Conservation (phyloP, 257 asterid genomes). For the Fraxinus pennsylvanica region DNA sequence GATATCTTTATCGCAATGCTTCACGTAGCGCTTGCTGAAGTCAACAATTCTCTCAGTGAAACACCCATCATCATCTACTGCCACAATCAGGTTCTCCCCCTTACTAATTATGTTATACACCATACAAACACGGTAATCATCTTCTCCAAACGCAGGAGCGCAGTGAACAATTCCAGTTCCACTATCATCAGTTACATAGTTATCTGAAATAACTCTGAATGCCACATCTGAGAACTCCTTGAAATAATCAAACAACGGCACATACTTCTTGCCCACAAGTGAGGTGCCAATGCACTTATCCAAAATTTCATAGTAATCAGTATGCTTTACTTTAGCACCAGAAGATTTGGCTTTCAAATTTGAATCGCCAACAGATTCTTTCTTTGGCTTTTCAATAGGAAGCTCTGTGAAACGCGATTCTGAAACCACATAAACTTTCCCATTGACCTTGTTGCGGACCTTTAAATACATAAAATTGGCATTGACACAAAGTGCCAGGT, state of each 20-base stretch:
- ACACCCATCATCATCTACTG: constrained; percentile 96
- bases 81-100: constrained; percentile 86
- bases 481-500: constrained; percentile 95
- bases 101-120: constrained; percentile 66
- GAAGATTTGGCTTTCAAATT: constrained; percentile 66
- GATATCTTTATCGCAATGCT: constrained; percentile 90
- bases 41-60: constrained; percentile 84
- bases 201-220: constrained; percentile 78
- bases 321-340: constrained; percentile 57
- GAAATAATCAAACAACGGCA: constrained; percentile 88
- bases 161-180: constrained; percentile 99
- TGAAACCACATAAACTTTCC: constrained; percentile 81
- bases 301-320: constrained; percentile 69
- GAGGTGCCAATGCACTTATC: constrained; percentile 67
- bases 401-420: constrained; percentile 83
- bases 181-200: constrained; percentile 83
- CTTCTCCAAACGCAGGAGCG: constrained; percentile 99
- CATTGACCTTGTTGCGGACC: constrained; percentile 79
- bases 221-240: constrained; percentile 75
- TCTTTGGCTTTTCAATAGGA: constrained; percentile 85
- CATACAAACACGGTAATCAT: constrained; percentile 94
- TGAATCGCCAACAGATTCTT: constrained; percentile 44
- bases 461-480: constrained; percentile 66
- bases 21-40: constrained; percentile 69
- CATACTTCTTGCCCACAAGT: constrained; percentile 83